phyloP scores from a whole-genome alignment of 768 basidiomycete genomes.

The Lyophyllum atratum region DNA sequence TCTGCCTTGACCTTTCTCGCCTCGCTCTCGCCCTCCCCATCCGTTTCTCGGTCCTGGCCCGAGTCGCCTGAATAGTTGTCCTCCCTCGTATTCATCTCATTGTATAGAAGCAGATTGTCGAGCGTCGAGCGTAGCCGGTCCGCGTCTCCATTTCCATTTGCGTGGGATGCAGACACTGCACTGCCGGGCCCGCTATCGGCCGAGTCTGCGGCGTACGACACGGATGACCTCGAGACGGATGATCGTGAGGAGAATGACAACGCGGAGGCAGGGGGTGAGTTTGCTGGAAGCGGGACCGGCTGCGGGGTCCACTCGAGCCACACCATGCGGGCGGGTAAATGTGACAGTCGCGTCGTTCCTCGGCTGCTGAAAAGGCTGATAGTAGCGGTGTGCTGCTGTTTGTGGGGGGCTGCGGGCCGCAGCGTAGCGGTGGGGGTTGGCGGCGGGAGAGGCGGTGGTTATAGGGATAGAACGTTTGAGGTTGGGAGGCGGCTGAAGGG shows the following conservation, averaged over 20 bases:
- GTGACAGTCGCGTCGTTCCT: background rate
- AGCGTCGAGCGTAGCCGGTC: constrained; percentile 37
- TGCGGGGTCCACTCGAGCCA: constrained; percentile 46
- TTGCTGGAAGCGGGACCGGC: constrained; percentile 57
- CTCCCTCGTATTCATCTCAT: constrained; percentile 29
- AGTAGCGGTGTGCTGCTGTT: constrained; percentile 29
- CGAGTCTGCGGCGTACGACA: constrained; percentile 41
- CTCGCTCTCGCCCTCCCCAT: constrained; percentile 32
- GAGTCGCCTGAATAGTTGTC: constrained; percentile 30
- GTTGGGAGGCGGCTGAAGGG: constrained; percentile 16
- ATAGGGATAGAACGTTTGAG: constrained; percentile 53
- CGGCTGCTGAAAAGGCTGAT: constrained; percentile 28
- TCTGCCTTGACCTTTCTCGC: constrained; percentile 63
- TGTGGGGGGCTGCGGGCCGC: constrained; percentile 35
- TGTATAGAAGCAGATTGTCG: constrained; percentile 43
- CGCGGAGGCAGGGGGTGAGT: constrained; percentile 69
- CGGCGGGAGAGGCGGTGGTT: constrained; percentile 54
- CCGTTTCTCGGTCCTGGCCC: constrained; percentile 31
- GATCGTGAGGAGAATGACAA: constrained; percentile 81
- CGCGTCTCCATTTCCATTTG: constrained; percentile 17
- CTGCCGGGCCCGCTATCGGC: constrained; percentile 30
- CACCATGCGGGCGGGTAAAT: background rate
- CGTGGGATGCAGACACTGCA: constrained; percentile 13
- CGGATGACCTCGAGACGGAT: constrained; percentile 58
- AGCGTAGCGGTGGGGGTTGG: constrained; percentile 59